Evolutionary conservation across 2,329 filamentous ascomycete species (phyloP), one percentile per base, ranked within the genome.

Genomic region (Ophiostoma tasmaniense): DNA sequence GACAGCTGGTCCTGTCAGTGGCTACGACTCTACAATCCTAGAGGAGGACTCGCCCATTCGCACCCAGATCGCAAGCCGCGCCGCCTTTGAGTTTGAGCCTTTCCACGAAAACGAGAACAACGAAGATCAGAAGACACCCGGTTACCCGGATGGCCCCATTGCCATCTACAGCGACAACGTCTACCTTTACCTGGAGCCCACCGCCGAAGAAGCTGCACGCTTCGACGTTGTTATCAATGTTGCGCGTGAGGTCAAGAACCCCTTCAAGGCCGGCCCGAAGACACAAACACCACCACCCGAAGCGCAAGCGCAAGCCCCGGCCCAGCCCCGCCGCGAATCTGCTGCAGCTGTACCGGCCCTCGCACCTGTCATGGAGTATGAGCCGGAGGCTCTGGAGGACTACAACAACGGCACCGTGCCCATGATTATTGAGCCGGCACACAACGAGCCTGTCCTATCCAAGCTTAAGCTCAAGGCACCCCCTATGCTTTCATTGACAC

Each of bases 211-310:
- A 76, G 91, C 91, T 2, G 83, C 89, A 13, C 83, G 85, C 42
- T 96, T 93, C 73, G 92, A 95, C 73, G 89, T 94, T 2, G 87
- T 96, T 22, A 88, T 95, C 75, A 96, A 96, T 72, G 91, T 94
- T 7, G 91, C 91, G 0, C 88, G 89, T 70, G 91, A 96, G 78
- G 91, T 95, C 1, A 83, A 83, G 69, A 93, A 95, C 74, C 91
- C 91, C 73, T 35, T 55, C n/a, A 55, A 17, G n/a, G 33, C 10
- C 14, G 20, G 30, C 1, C 8, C 42, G 3, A 64, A 52, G 22
- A n/a, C 25, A 7, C 35, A 30, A 11, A 20, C n/a, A 25, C 59
- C 17, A 33, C 22, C 30, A 7, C 5, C 33, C 6, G n/a, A n/a
- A n/a, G 45, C 11, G 30, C 14, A 28, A 5, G n/a, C 52, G 14